Evolutionary conservation across 768 basidiomycete genomes (phyloP).

Genomic region (Suillus placidus): DNA sequence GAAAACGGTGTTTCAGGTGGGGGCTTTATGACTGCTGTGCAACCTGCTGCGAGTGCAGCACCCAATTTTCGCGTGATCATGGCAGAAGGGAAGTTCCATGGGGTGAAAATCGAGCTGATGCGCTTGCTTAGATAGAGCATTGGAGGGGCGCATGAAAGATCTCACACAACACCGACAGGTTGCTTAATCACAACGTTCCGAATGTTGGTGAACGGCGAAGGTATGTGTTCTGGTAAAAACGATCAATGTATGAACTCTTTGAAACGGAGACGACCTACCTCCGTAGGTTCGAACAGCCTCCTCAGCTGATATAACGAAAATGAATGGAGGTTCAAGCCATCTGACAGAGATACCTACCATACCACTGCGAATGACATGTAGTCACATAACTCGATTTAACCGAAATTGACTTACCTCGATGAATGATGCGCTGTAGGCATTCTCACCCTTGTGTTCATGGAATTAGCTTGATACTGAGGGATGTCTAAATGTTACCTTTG

Average conservation of each 20-base stretch:
- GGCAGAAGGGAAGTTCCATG: constrained; percentile 95
- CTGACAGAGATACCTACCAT: constrained; percentile 49
- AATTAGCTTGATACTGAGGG: background rate
- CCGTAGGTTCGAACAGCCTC: constrained; percentile 94
- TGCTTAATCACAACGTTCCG: constrained; percentile 94
- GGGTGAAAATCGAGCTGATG: constrained; percentile 73
- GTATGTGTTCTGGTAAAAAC: constrained; percentile 68
- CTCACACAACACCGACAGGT: constrained; percentile 68
- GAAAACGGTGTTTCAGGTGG: constrained; percentile 95
- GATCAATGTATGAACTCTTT: background rate
- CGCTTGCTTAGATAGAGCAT: constrained; percentile 3
- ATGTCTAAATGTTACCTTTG: constrained; percentile 51
- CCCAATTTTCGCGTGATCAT: constrained; percentile 94
- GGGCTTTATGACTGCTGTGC: constrained; percentile 93
- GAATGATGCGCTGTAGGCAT: constrained; percentile 82
- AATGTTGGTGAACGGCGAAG: constrained; percentile 64
- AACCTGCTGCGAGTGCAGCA: constrained; percentile 93
- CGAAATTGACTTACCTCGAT: constrained; percentile 58
- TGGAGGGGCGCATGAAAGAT: constrained; percentile 16
- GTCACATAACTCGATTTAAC: constrained; percentile 4
- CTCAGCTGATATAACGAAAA: constrained; percentile 57
- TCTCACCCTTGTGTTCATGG: constrained; percentile 62
- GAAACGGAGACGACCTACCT: constrained; percentile 45
- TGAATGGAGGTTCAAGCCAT: background rate
- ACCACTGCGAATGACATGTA: constrained; percentile 61